Conservation (phyloP, 139 green algal species). For the Chlorokybus atmophyticus region DNA sequence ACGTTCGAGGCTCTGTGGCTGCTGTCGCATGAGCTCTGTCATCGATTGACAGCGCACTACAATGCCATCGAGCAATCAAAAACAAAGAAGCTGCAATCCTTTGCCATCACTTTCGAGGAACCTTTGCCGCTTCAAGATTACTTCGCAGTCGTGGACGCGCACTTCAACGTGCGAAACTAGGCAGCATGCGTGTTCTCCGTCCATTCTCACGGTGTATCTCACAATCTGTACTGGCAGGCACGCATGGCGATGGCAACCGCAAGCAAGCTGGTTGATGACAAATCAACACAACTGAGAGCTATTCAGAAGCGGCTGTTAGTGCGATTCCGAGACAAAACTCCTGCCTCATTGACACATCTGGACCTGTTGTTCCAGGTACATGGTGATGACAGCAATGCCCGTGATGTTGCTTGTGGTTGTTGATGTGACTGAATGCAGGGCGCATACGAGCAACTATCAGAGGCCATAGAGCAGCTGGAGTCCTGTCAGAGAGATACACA, state of each 20-base stretch:
- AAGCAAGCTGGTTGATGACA: conserved; percentile 25
- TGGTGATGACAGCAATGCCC: conserved; percentile 17
- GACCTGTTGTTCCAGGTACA: conserved; percentile 47
- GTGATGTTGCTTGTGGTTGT: conserved; percentile 3
- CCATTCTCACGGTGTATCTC: neutral
- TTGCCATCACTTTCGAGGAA: conserved; percentile 35
- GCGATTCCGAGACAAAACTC: conserved; percentile 51
- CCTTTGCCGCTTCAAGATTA: conserved; percentile 39
- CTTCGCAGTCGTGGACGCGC: conserved; percentile 34
- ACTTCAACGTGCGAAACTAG: conserved; percentile 31
- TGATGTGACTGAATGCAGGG: neutral
- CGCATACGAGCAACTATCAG: too few relatives aligned
- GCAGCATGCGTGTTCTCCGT: neutral
- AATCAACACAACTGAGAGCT: conserved; percentile 33
- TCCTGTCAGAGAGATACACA: conserved; percentile 17
- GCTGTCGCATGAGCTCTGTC: conserved; percentile 36
- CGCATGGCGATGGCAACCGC: neutral
- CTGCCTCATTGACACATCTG: conserved; percentile 41
- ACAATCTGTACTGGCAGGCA: neutral
- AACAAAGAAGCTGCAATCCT: conserved; percentile 13
- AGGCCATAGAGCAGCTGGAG: too few relatives aligned
- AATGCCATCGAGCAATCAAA: conserved; percentile 20
- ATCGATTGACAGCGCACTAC: conserved; percentile 35
- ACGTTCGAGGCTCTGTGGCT: conserved; percentile 47
- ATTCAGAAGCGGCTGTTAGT: conserved; percentile 58